Evolutionary conservation across 805 yeast species (phyloP).

Genomic region (Metschnikowia lunata): DNA sequence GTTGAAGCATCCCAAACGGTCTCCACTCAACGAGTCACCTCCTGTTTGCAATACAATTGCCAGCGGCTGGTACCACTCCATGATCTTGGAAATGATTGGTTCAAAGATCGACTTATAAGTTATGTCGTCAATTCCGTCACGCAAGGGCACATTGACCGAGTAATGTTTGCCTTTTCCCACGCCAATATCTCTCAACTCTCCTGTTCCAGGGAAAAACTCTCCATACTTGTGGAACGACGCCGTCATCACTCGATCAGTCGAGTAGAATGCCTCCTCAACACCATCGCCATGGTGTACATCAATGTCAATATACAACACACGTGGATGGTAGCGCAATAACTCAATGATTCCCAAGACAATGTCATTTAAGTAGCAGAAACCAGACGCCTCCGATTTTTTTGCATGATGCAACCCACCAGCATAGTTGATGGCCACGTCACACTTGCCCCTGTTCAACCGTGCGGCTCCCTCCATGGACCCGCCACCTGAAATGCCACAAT

Average conservation of each 20-base stretch:
- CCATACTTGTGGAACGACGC: conserved; percentile 90
- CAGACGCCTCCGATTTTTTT: conserved; percentile 83
- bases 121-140: conserved; percentile 93
- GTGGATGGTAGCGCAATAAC: conserved; percentile 73
- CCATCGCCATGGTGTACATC: conserved; percentile 96
- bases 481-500: conserved; percentile 78
- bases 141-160: conserved; percentile 78
- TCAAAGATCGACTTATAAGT: conserved; percentile 81
- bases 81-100: conserved; percentile 73
- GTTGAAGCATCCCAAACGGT: conserved; percentile 92
- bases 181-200: conserved; percentile 79
- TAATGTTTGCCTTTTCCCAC: conserved; percentile 81
- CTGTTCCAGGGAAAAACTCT: conserved; percentile 92
- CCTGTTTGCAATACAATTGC: conserved; percentile 98
- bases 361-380: conserved; percentile 88
- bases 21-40: conserved; percentile 95
- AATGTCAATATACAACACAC: conserved; percentile 83
- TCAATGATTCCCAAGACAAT: conserved; percentile 82
- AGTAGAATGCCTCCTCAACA: conserved; percentile 89
- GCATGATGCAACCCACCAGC: conserved; percentile 95
- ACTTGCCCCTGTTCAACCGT: conserved; percentile 71
- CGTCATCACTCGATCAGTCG: conserved; percentile 89
- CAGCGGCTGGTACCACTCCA: conserved; percentile 89
- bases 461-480: conserved; percentile 90
- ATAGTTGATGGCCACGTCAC: conserved; percentile 90